phyloP scores from a whole-genome alignment of 2,329 filamentous ascomycete species.

The Raffaelea deltoideospora region DNA sequence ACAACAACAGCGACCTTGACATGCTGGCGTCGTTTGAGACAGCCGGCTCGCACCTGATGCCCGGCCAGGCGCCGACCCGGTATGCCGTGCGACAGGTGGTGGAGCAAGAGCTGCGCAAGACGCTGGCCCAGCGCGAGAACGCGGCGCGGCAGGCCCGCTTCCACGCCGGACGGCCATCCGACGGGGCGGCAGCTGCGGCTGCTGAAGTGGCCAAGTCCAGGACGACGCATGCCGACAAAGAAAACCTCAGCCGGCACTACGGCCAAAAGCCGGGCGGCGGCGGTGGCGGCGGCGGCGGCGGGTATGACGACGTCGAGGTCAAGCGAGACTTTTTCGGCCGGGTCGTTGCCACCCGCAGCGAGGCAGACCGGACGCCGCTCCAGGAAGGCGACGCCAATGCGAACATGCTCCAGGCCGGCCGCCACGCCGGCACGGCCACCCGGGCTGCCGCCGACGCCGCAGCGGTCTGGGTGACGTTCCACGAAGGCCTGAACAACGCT shows the following conservation, averaged over 20 bases:
- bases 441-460: slow-evolving; percentile 21
- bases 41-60: slow-evolving; percentile 34
- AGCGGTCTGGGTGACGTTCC: slow-evolving; percentile 71
- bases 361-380: too few species aligned
- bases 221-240: slow-evolving; percentile 5
- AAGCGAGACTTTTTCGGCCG: slow-evolving; percentile 82
- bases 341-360: slow-evolving; percentile 36
- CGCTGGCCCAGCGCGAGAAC: slow-evolving; percentile 50
- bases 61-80: slow-evolving; percentile 57
- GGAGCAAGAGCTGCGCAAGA: slow-evolving; percentile 74
- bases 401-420: slow-evolving; percentile 1
- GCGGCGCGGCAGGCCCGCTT: slow-evolving; percentile 51
- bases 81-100: slow-evolving; percentile 89
- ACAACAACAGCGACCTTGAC: slow-evolving; percentile 50
- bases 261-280: neutral
- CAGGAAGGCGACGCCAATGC: slow-evolving; percentile 25
- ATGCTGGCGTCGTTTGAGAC: slow-evolving; percentile 62
- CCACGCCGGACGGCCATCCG: slow-evolving; percentile 29
- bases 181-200: neutral
- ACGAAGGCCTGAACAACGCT: slow-evolving; percentile 85
- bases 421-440: slow-evolving; percentile 8
- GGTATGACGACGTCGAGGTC: slow-evolving; percentile 15
- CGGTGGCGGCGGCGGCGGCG: slow-evolving; percentile 7
- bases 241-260: neutral
- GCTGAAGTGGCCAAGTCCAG: neutral